Base-by-base conservation (phyloP, 139 green algal species). In the Chlorella sp. region DNA sequence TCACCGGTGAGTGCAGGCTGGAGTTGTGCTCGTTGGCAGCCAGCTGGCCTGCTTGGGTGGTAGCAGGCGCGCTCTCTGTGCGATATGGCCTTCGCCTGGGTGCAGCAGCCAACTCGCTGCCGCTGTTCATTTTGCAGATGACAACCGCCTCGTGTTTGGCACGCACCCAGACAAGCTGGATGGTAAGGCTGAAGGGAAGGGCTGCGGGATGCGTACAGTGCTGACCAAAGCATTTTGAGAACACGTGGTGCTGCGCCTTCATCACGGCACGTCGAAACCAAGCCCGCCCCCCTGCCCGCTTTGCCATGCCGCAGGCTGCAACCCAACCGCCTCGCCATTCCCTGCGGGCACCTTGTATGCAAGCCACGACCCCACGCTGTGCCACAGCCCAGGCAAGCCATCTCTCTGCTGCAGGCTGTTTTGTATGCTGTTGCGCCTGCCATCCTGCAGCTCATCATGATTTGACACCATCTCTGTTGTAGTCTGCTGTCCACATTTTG, bases 311-410 rank as follows among this genome's bases (percentile, higher is more conserved):
- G 15, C 51, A 60, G 51, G 68, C 36, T 96, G 91, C 84, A 87
- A 93, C 30, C 93, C 93, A 57, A 92, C 90, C 39, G 89, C 93
- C 32, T 92, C 91, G 2, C 68, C 88, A 51, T 96, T 96, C 91
- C 93, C 23, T 51, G 74, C 82, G 87, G 88, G 85, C 47, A 80
- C 81, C 4, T 79, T 92, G 74, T 92, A 83, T 73, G 83, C 83
- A 64, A 93, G 87, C 34, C 84, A 90, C 51, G 85, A 87, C 4
- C 73, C 90, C 82, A 91, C 83, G 13, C 73, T 92, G 55, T 86
- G 67, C 15, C 88, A 69, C 78, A 88, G 57, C 55, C 91, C 91
- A 0, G 91, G 91, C 44, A 85, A 85, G 56, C 73, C 85, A 4
- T 51, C 7, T 51, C 7, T 16, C 44, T 51, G 44, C 44, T 51